These are phyloP conservation scores for Melanomma pulvis-pyrius DNA, from an alignment of 495 filamentous ascomycete genomes.

Conservation along the genomic window DNA sequence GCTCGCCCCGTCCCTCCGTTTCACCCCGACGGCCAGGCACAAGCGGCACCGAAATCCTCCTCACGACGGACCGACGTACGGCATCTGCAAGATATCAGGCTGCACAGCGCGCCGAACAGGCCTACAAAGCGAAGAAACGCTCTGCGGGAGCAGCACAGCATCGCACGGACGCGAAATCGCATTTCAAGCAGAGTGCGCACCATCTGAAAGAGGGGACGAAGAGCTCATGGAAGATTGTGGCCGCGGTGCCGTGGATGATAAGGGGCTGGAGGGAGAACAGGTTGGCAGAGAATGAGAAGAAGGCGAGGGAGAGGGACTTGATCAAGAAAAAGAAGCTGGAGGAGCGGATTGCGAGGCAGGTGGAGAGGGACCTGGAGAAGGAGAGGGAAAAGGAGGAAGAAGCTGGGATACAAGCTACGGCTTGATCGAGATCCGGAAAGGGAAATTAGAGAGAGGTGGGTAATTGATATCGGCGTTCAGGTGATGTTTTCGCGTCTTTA, in stretches of 20 bases:
- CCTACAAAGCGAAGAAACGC: conserved; percentile 23
- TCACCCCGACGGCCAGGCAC: conserved; percentile 18
- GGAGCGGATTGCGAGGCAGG: conserved; percentile 14
- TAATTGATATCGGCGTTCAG: not conserved
- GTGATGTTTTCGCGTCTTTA: not conserved
- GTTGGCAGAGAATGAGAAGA: conserved; percentile 14
- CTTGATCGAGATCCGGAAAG: not conserved
- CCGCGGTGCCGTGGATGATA: conserved; percentile 14
- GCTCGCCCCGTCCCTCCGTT: conserved; percentile 2
- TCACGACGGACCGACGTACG: conserved; percentile 18
- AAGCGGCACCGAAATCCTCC: conserved; percentile 14
- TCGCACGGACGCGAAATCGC: conserved; percentile 7
- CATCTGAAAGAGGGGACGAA: conserved; percentile 14
- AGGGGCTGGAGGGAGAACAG: conserved; percentile 9
- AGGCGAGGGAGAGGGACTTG: conserved; percentile 6
- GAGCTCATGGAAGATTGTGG: conserved; percentile 4
- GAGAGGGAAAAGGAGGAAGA: not conserved
- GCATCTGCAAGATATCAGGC: conserved; percentile 8
- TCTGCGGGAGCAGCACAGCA: conserved; percentile 9
- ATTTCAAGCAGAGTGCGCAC: not conserved
- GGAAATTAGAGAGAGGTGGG: not conserved
- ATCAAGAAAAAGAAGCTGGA: conserved; percentile 25
- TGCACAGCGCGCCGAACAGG: conserved; percentile 16
- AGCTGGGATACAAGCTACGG: not conserved
- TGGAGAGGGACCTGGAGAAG: not conserved